A percentile compares a stretch with the other conserved stretches of the same genome.
Evolutionary conservation across 805 yeast species (phyloP).

Genomic region (Torulaspora delbrueckii): DNA sequence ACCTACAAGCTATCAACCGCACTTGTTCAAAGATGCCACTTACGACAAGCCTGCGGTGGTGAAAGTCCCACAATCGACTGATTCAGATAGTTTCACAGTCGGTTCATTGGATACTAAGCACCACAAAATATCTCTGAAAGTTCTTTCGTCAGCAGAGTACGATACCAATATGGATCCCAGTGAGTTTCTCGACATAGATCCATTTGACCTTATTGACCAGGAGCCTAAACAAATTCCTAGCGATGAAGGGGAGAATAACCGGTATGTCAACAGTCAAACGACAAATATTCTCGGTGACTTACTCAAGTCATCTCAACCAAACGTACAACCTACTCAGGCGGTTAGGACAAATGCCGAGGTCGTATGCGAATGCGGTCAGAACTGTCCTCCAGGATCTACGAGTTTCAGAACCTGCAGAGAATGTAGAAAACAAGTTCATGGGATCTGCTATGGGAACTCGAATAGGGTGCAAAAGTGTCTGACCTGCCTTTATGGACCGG

Average conservation of each 20-base stretch:
- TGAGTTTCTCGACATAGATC: slow-evolving; percentile 26
- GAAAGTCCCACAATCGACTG: slow-evolving; percentile 25
- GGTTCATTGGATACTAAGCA: slow-evolving; percentile 34
- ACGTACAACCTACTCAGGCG: slow-evolving; percentile 32
- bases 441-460: slow-evolving; percentile 36
- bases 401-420: slow-evolving; percentile 25
- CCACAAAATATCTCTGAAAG: slow-evolving; percentile 33
- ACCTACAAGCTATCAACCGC: slow-evolving; percentile 48
- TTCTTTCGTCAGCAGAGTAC: slow-evolving; percentile 25
- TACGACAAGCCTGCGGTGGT: slow-evolving; percentile 35
- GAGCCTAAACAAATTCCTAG: background rate
- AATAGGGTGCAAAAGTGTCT: slow-evolving; percentile 22
- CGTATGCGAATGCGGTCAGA: slow-evolving; percentile 33
- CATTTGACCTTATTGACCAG: slow-evolving; percentile 24
- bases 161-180: slow-evolving; percentile 9
- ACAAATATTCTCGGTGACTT: slow-evolving; percentile 30
- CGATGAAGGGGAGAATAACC: background rate
- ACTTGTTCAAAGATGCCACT: slow-evolving; percentile 43
- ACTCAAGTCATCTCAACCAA: slow-evolving; percentile 26
- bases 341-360: slow-evolving; percentile 5
- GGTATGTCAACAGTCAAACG: slow-evolving; percentile 32
- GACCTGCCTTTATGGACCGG: slow-evolving; percentile 24
- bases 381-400: slow-evolving; percentile 14
- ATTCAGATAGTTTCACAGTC: slow-evolving; percentile 22
- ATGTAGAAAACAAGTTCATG: slow-evolving; percentile 35